phyloP scores from a whole-genome alignment of 2,329 filamentous ascomycete genomes.

The Penicillium hordei region DNA sequence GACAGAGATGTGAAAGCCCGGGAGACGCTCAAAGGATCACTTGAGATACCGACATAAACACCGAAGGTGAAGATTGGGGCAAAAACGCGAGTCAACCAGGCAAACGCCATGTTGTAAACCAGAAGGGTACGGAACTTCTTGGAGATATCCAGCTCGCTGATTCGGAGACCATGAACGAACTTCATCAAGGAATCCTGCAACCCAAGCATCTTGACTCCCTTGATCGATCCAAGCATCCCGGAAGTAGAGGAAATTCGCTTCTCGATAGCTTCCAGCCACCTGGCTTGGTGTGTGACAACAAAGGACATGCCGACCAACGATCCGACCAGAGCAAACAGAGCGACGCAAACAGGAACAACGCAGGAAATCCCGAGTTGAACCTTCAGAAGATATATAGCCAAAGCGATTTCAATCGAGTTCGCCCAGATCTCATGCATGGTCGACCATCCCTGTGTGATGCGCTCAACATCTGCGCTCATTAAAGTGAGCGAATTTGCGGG shows the following conservation, averaged over 20 bases:
- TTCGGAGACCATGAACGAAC: conserved; percentile 41
- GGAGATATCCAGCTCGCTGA: conserved; percentile 44
- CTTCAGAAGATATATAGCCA: conserved; percentile 48
- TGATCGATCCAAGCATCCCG: conserved; percentile 52
- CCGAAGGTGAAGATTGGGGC: conserved; percentile 49
- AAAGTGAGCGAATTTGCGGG: conserved; percentile 43
- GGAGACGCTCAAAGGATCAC: conserved; percentile 42
- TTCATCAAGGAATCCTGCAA: conserved; percentile 44
- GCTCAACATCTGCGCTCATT: conserved; percentile 50
- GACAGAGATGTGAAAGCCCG: conserved; percentile 50
- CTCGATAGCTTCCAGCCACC: conserved; percentile 54
- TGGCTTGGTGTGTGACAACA: conserved; percentile 42
- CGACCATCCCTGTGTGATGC: conserved; percentile 44
- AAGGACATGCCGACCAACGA: conserved; percentile 39
- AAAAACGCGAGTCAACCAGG: conserved; percentile 43
- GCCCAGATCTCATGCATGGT: conserved; percentile 50
- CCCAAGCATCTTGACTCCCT: conserved; percentile 53
- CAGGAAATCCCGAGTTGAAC: conserved; percentile 46
- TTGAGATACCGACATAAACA: conserved; percentile 45
- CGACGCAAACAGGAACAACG: conserved; percentile 46
- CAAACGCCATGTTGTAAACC: conserved; percentile 44
- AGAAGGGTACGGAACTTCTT: conserved; percentile 44
- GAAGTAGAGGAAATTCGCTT: conserved; percentile 51
- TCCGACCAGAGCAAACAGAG: conserved; percentile 40
- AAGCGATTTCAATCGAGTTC: conserved; percentile 45